Percentiles rank a stretch among this genome's conserved stretches.
phyloP scores from a whole-genome alignment of 495 filamentous ascomycete genomes.

The Chaetomium cochliodes region DNA sequence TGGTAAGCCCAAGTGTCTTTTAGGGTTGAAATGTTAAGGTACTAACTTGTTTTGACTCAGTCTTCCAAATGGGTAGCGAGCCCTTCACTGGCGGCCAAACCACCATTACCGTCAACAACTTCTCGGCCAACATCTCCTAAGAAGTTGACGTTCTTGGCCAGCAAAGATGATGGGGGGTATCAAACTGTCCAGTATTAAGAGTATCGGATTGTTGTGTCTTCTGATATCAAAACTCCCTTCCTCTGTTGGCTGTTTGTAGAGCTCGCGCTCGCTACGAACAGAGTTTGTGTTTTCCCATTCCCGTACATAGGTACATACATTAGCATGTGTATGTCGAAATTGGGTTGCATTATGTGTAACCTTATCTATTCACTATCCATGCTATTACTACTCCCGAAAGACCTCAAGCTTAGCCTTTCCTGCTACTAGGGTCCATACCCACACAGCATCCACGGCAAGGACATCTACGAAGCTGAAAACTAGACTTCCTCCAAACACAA shows the following conservation, averaged over 20 bases:
- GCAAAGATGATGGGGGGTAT: no score
- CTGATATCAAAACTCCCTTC: not conserved
- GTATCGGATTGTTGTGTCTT: not conserved
- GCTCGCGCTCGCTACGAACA: not conserved
- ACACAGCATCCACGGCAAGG: constrained; percentile 48
- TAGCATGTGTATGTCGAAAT: not conserved
- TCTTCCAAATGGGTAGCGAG: constrained; percentile 3
- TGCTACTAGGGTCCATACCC: constrained; percentile 56
- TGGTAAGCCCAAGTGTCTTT: not conserved
- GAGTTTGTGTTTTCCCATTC: not conserved
- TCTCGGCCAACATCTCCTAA: constrained; percentile 7
- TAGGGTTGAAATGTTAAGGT: no score
- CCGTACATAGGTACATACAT: not conserved
- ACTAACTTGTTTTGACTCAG: not conserved
- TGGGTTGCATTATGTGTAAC: no score
- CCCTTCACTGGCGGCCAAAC: constrained; percentile 3
- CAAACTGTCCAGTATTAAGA: no score
- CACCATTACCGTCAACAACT: not conserved
- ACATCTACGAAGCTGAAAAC: constrained; percentile 65
- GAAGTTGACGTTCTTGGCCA: not conserved
- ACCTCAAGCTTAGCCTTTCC: constrained; percentile 41
- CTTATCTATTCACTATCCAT: not conserved
- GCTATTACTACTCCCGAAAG: constrained; percentile 16
- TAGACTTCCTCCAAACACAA: constrained; percentile 69
- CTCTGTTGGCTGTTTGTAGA: not conserved